Percentiles rank a stretch among this genome's conserved stretches.
Conservation (phyloP, 495 filamentous ascomycete genomes). For the Lineolata rhizophorae region DNA sequence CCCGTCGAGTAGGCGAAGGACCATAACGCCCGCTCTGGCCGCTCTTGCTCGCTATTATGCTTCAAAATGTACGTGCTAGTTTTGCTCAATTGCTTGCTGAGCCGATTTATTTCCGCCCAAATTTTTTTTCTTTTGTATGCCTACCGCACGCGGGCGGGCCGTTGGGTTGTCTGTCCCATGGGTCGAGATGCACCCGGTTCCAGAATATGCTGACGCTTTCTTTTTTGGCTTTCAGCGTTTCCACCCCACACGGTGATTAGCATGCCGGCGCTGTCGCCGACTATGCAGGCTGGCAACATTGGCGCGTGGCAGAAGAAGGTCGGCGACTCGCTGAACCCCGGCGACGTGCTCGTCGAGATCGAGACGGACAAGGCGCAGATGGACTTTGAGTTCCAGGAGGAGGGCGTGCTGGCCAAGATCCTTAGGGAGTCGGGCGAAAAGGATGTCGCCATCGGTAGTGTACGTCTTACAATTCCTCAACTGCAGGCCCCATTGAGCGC, state of each 20-base stretch:
- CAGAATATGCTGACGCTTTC: conserved; percentile 5
- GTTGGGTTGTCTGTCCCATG: no score
- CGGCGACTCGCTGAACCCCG: conserved; percentile 69
- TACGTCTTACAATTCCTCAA: conserved; percentile 27
- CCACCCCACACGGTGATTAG: conserved; percentile 84
- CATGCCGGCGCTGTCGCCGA: conserved; percentile 97
- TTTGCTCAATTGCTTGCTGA: no score
- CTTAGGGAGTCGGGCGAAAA: conserved; percentile 86
- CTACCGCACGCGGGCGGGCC: no score
- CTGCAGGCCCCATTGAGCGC: no score
- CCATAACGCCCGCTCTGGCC: no score
- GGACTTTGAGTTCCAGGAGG: conserved; percentile 99
- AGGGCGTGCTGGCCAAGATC: conserved; percentile 88
- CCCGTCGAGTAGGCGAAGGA: no score
- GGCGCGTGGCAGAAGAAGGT: conserved; percentile 94
- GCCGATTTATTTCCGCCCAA: no score
- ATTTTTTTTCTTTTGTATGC: no score
- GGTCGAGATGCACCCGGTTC: neutral
- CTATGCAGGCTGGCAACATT: conserved; percentile 93
- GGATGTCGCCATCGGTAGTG: conserved; percentile 84
- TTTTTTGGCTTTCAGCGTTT: conserved; percentile 58
- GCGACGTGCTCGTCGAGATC: conserved; percentile 97
- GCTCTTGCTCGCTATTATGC: conserved; percentile 53
- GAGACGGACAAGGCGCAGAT: conserved; percentile 99
- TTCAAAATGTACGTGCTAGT: conserved; percentile 48